A percentile compares a stretch with the other conserved stretches of the same genome.
These are phyloP conservation scores for Populus tomentosa DNA, from an alignment of 441 rosid genomes.

Conservation along the genomic window DNA sequence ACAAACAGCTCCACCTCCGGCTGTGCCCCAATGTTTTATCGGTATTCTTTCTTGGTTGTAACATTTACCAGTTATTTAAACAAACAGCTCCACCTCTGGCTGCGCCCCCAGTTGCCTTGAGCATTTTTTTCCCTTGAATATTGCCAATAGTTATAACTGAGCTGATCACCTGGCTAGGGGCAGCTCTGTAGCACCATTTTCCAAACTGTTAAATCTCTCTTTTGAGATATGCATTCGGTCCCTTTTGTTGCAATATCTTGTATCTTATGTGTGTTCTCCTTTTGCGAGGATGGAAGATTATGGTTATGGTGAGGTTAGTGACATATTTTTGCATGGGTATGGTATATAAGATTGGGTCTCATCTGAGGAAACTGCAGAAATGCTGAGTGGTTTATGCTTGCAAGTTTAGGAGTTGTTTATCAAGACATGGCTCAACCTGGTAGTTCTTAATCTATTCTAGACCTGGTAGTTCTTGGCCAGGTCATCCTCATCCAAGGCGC, in stretches of 20 bases:
- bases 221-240: background rate
- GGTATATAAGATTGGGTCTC: too few relatives aligned
- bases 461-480: too few relatives aligned
- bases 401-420: too few relatives aligned
- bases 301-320: too few relatives aligned
- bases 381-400: too few relatives aligned
- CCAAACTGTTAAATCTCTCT: background rate
- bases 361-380: too few relatives aligned
- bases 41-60: constrained; percentile 4
- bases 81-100: constrained; percentile 4
- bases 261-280: background rate
- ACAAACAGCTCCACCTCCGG: constrained; percentile 6
- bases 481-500: too few relatives aligned
- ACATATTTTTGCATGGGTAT: too few relatives aligned
- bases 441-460: too few relatives aligned
- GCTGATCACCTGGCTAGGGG: constrained; percentile 7
- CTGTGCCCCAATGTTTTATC: constrained; percentile 13
- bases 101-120: constrained; percentile 9
- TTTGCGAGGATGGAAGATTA: too few relatives aligned
- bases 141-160: constrained; percentile 1
- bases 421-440: too few relatives aligned
- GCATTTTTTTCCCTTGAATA: background rate
- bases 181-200: constrained; percentile 12
- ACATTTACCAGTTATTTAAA: constrained; percentile 11
- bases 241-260: background rate